phyloP scores from a whole-genome alignment of 768 basidiomycete genomes.

The Lanmaoa pseudosensibilis region DNA sequence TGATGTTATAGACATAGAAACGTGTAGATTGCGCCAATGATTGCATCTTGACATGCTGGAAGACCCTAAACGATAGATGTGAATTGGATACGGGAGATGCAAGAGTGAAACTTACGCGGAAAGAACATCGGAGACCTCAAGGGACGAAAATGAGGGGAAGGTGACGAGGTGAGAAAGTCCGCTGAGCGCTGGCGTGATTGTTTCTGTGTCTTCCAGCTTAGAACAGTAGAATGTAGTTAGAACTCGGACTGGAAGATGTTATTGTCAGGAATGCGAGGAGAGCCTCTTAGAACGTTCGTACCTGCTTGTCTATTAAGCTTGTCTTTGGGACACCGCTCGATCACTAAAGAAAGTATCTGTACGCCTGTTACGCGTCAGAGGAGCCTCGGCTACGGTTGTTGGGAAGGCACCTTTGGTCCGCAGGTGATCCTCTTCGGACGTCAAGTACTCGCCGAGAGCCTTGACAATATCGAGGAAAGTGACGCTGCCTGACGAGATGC shows the following conservation, averaged over 20 bases:
- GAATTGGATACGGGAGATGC: neutral
- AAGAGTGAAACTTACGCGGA: conserved; percentile 48
- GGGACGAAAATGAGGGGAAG: conserved; percentile 60
- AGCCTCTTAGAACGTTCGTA: conserved; percentile 36
- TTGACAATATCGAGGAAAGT: conserved; percentile 80
- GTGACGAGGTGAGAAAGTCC: conserved; percentile 69
- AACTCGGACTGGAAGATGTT: conserved; percentile 62
- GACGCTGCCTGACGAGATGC: conserved; percentile 51
- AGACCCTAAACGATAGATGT: conserved; percentile 49
- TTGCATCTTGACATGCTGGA: conserved; percentile 78
- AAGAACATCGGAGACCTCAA: conserved; percentile 61
- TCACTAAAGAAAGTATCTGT: conserved; percentile 72
- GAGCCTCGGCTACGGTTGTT: neutral
- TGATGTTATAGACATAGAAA: conserved; percentile 74
- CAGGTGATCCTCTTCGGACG: conserved; percentile 76
- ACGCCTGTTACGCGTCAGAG: conserved; percentile 56
- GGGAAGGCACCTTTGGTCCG: conserved; percentile 71
- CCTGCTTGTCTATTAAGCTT: conserved; percentile 81
- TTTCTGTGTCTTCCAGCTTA: conserved; percentile 84
- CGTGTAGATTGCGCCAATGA: conserved; percentile 80
- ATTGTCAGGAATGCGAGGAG: conserved; percentile 1
- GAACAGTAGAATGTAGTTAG: conserved; percentile 80
- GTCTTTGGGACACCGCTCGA: conserved; percentile 57
- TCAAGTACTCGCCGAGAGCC: conserved; percentile 83
- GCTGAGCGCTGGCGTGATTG: conserved; percentile 76